A percentile compares a stretch with the other conserved stretches of the same genome.
Conservation (phyloP, 306 rosid genomes). For the Cucurbita argyrosperma region DNA sequence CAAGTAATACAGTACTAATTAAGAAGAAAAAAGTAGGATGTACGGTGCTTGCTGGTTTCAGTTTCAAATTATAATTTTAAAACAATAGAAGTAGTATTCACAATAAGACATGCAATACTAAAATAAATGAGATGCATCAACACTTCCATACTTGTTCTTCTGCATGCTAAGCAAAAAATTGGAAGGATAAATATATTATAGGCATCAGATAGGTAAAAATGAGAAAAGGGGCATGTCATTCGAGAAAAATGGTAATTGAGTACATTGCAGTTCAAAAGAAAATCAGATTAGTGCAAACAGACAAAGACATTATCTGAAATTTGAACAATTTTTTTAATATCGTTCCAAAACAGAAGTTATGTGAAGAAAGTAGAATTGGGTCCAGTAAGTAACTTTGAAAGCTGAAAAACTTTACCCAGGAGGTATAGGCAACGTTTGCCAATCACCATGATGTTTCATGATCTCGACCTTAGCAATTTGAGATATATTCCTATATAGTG, state of each 20-base stretch:
- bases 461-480: conserved; percentile 65
- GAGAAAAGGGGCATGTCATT: background rate
- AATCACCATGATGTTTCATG: conserved; percentile 38
- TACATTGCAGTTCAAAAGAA: background rate
- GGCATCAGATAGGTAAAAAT: background rate
- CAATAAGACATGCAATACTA: background rate
- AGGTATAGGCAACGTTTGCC: conserved; percentile 69
- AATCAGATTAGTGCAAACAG: background rate
- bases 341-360: background rate
- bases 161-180: background rate
- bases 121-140: background rate
- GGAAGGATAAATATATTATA: background rate
- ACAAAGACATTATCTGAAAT: background rate
- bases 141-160: background rate
- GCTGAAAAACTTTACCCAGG: conserved; percentile 30
- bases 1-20: background rate
- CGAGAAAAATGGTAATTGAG: background rate
- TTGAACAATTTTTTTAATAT: background rate
- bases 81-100: background rate
- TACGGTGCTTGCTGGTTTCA: background rate
- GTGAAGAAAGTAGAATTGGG: background rate
- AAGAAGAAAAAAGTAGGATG: background rate
- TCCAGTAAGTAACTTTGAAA: background rate
- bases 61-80: background rate
- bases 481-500: conserved; percentile 57